Evolutionary conservation across 2,329 filamentous ascomycete species (phyloP).

Genomic region (Talaromyces atroroseus): DNA sequence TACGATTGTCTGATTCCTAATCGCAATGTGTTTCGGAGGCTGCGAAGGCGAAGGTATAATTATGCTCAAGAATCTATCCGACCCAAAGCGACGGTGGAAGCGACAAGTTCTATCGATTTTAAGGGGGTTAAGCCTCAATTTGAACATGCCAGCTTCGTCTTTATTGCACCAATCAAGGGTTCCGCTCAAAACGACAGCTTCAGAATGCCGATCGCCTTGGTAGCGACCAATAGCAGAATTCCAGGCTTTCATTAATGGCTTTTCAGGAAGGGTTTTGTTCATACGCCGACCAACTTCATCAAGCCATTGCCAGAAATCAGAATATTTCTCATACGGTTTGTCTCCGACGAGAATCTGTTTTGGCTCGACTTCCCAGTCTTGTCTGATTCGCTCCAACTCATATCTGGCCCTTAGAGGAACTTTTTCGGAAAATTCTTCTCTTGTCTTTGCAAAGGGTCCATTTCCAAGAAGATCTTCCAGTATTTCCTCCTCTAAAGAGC

Average conservation of each 20-base stretch:
- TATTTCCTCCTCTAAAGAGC: slow-evolving; percentile 16
- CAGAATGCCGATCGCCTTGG: slow-evolving; percentile 28
- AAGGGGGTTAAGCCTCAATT: slow-evolving; percentile 37
- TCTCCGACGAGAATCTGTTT: slow-evolving; percentile 25
- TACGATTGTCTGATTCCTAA: slow-evolving; percentile 21
- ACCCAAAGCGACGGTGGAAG: slow-evolving; percentile 42
- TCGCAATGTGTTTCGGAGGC: slow-evolving; percentile 23
- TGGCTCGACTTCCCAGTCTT: slow-evolving; percentile 24
- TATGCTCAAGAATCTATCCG: slow-evolving; percentile 42
- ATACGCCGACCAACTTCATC: slow-evolving; percentile 20
- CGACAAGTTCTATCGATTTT: slow-evolving; percentile 40
- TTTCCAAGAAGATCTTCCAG: slow-evolving; percentile 24
- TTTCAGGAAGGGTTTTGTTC: slow-evolving; percentile 26
- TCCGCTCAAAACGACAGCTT: slow-evolving; percentile 37
- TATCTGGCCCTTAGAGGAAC: slow-evolving; percentile 33
- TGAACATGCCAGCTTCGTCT: slow-evolving; percentile 30
- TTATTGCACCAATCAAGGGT: slow-evolving; percentile 34
- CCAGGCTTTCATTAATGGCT: slow-evolving; percentile 27
- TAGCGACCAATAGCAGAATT: slow-evolving; percentile 30
- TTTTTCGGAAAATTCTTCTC: slow-evolving; percentile 19
- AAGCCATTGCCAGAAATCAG: slow-evolving; percentile 32
- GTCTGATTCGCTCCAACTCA: slow-evolving; percentile 32
- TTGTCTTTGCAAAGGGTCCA: slow-evolving; percentile 33
- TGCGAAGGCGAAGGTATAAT: slow-evolving; percentile 29
- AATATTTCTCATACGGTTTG: slow-evolving; percentile 22